A percentile compares a stretch with the other conserved stretches of the same genome.
Conservation (phyloP, 345 rosid genomes). For the Syzygium grande region DNA sequence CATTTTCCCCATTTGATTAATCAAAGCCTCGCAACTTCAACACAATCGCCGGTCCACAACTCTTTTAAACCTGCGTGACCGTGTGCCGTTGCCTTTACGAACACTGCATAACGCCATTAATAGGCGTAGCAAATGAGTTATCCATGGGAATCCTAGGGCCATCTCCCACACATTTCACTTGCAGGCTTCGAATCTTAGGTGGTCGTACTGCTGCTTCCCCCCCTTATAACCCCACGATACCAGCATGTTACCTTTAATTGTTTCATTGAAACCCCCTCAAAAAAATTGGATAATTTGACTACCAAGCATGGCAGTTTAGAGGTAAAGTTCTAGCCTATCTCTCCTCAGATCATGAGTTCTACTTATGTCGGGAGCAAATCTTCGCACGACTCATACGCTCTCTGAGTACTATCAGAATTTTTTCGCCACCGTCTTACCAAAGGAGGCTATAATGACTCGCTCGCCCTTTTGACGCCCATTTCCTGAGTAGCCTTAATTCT, state of each 20-base stretch:
- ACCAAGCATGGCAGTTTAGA: neutral
- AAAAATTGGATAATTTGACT: neutral
- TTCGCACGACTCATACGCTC: neutral
- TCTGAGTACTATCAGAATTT: neutral
- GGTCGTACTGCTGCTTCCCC: neutral
- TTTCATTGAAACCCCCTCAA: neutral
- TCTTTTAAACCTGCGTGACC: neutral
- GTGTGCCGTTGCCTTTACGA: slow-evolving; percentile 62
- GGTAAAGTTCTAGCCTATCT: neutral
- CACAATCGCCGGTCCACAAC: neutral
- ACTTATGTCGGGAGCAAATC: neutral
- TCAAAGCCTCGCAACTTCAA: neutral
- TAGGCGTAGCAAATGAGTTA: neutral
- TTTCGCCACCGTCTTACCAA: no score
- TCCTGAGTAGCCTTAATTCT: neutral
- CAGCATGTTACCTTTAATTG: neutral
- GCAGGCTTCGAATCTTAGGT: neutral
- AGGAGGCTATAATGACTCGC: no score
- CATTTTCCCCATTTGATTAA: neutral
- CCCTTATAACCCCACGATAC: neutral
- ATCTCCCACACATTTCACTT: neutral
- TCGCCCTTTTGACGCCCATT: neutral
- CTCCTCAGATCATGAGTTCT: neutral
- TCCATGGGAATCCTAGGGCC: neutral
- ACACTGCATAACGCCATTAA: slow-evolving; percentile 11